phyloP scores from a whole-genome alignment of 192 early-diverging fungal species.

The Coemansia sp. region DNA sequence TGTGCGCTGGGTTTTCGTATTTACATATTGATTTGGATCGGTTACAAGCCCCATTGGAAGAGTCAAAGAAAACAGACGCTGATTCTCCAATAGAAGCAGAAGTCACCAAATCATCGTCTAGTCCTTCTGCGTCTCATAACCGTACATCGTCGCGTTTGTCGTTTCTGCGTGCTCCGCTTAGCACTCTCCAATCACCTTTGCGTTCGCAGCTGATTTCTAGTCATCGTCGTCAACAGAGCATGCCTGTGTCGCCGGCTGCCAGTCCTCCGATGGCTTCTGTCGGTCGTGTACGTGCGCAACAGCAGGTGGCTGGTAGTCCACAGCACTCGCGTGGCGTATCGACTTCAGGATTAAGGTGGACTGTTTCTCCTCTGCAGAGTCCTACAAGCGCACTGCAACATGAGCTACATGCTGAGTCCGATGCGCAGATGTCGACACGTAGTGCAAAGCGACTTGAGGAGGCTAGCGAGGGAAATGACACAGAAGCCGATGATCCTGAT shows the following conservation, averaged over 20 bases:
- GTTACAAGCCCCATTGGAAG: slow-evolving; percentile 12
- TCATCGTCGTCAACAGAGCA: slow-evolving; percentile 47
- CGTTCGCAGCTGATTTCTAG: slow-evolving; percentile 16
- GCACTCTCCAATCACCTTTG: slow-evolving; percentile 21
- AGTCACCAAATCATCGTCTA: neutral
- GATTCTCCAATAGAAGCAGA: neutral
- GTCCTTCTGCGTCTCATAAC: neutral
- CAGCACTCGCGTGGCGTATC: slow-evolving; percentile 37
- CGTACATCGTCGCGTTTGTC: slow-evolving; percentile 20
- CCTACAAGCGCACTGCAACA: slow-evolving; percentile 3
- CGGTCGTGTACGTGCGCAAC: slow-evolving; percentile 19
- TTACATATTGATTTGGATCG: slow-evolving; percentile 63
- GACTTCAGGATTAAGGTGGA: slow-evolving; percentile 16
- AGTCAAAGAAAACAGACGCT: neutral
- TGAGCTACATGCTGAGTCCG: neutral
- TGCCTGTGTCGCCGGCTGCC: slow-evolving; percentile 25
- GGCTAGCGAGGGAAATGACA: neutral
- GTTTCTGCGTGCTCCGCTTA: slow-evolving; percentile 14
- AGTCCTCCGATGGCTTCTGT: neutral
- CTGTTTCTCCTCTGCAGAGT: neutral
- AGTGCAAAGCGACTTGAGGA: neutral
- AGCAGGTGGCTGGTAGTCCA: slow-evolving; percentile 40
- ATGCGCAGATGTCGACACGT: neutral
- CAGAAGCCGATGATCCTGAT: slow-evolving; percentile 23
- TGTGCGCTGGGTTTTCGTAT: slow-evolving; percentile 62